Conservation (phyloP, 371 early-diverging fungal genomes). For the Chytridiales sp. region DNA sequence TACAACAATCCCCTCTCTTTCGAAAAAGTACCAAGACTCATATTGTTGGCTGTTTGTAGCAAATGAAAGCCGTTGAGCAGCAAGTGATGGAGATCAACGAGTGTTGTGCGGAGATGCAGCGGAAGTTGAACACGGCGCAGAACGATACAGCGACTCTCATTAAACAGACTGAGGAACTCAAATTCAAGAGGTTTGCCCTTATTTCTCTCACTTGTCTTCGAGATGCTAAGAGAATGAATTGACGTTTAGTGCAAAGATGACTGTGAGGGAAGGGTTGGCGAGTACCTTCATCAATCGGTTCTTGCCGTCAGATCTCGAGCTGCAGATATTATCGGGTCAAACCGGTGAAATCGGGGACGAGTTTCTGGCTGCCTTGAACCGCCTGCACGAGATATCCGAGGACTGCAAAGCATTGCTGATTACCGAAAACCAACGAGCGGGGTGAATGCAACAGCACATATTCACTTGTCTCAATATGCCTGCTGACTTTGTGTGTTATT, state of each 20-base stretch:
- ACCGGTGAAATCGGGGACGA: conserved; percentile 53
- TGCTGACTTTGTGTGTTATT: not conserved
- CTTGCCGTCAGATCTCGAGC: conserved; percentile 65
- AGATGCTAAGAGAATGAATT: not conserved
- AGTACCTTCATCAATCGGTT: conserved; percentile 66
- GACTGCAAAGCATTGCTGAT: conserved; percentile 78
- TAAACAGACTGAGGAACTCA: conserved; percentile 64
- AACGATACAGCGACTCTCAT: conserved; percentile 61
- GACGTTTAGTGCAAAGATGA: conserved; percentile 13
- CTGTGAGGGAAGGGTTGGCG: conserved; percentile 33
- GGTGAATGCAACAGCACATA: conserved; percentile 43
- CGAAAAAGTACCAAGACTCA: too few species aligned
- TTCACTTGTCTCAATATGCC: not conserved
- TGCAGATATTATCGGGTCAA: conserved; percentile 53
- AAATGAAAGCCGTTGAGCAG: conserved; percentile 36
- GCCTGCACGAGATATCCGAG: conserved; percentile 67
- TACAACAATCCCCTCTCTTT: too few species aligned
- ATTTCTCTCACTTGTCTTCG: not conserved
- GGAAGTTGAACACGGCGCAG: conserved; percentile 52
- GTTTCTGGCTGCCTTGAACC: conserved; percentile 74
- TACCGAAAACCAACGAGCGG: conserved; percentile 74
- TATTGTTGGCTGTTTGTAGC: too few species aligned
- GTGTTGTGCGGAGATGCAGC: conserved; percentile 64
- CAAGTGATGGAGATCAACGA: conserved; percentile 63
- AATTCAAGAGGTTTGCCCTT: conserved; percentile 55